A percentile compares a stretch with the other conserved stretches of the same genome.
phyloP scores from a whole-genome alignment of 495 filamentous ascomycete species.

The Echria macrotheca region DNA sequence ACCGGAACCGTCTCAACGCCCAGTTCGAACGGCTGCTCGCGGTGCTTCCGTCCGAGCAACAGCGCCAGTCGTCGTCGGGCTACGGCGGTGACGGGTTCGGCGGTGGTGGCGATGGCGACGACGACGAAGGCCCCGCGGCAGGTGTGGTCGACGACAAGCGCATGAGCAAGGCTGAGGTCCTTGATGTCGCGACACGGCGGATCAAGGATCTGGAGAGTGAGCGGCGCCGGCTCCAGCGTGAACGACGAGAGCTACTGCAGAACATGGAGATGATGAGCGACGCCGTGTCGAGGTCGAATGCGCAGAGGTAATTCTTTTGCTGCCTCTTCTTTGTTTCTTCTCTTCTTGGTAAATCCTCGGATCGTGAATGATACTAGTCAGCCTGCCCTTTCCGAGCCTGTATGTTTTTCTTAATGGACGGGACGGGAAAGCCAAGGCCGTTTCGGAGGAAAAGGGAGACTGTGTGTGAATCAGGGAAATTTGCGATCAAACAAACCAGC shows the following conservation, averaged over 20 bases:
- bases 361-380: too few species aligned
- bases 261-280: constrained; percentile 14
- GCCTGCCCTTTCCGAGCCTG: too few species aligned
- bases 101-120: background rate
- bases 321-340: background rate
- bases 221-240: constrained; percentile 7
- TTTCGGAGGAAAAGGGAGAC: too few species aligned
- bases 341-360: background rate
- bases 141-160: constrained; percentile 11
- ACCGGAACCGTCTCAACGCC: constrained; percentile 25
- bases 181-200: constrained; percentile 21
- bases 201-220: constrained; percentile 21
- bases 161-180: constrained; percentile 29
- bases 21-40: constrained; percentile 25
- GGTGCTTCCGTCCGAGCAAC: constrained; percentile 17
- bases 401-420: too few species aligned
- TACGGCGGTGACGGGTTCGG: too few species aligned
- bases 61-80: too few species aligned
- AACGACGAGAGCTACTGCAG: constrained; percentile 14
- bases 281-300: background rate
- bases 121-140: too few species aligned
- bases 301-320: background rate
- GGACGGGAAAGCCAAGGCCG: too few species aligned
- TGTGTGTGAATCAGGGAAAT: too few species aligned
- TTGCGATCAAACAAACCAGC: too few species aligned